Evolutionary conservation across 2,329 filamentous ascomycete genomes (phyloP), one percentile per base, ranked within the genome.

Genomic region (Penicillium aurantiogriseum): DNA sequence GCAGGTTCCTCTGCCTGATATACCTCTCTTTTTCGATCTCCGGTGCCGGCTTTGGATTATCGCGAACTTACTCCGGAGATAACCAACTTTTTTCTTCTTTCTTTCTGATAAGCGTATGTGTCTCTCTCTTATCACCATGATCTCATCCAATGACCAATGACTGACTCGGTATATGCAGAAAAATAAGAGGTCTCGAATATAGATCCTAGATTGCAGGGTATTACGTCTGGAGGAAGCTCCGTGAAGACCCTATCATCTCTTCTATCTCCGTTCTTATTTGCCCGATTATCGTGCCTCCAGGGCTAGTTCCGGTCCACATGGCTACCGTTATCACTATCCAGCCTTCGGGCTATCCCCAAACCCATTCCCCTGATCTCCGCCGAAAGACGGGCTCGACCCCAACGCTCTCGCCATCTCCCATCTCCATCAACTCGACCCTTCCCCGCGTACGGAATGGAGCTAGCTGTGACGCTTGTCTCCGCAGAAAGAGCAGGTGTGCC

Each of bases 381-480:
- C 67, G 67, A 50, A 66, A 64, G 29, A 58, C 64, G 43, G 45
- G 58, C 53, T 60, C 69, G 57, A 63, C 67, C 44, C 58, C 64
- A 42, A 62, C 61, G 39, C 57, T 66, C 48, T 66, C 70, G n/a
- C 62, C 64, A 42, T 63, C 68, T 27, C 59, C 69, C 49, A 52
- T 63, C 52, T 58, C 65, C 25, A 46, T 63, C 62, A 48, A 61
- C 56, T 66, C 64, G 2, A 58, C 63, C 43, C 57, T 72, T 35
- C 62, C 70, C 56, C 71, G 70, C 57, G 63, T 61, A n/a, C 71
- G 73, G 69, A 68, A 75, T 76, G 73, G 68, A 61, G 63, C 70
- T 27, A 75, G 70, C 56, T 78, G 75, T 61, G 76, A 78, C 69
- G 75, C 74, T 48, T 78, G 76, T 64, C 67, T 76, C 53, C 72